These are phyloP conservation scores for Scedosporium aurantiacum DNA, from an alignment of 2,329 filamentous ascomycete genomes.

Conservation along the genomic window DNA sequence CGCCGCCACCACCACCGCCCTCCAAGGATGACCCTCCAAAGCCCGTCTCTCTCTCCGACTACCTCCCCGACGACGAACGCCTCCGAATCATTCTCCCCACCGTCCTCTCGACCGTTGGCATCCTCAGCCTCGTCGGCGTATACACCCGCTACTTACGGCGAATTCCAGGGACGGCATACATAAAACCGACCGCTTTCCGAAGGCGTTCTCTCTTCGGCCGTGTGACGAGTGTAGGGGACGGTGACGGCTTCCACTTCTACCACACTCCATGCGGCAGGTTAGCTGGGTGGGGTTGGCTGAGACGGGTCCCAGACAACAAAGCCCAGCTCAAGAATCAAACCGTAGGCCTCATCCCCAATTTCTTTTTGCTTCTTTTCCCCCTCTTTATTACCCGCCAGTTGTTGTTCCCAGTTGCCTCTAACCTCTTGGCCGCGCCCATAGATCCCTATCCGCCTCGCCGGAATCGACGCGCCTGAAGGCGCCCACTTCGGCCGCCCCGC, in stretches of 20 bases:
- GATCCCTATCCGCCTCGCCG: constrained; percentile 83
- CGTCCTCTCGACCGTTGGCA: constrained; percentile 24
- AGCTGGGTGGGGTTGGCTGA: constrained; percentile 87
- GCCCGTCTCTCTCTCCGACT: not conserved
- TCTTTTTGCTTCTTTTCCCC: constrained; percentile 3
- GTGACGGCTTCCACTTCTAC: constrained; percentile 87
- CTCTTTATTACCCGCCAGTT: not conserved
- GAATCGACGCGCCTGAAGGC: constrained; percentile 84
- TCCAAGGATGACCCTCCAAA: not conserved
- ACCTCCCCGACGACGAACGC: constrained; percentile 1
- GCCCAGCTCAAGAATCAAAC: constrained; percentile 66
- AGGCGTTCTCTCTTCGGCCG: constrained; percentile 67
- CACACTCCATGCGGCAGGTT: constrained; percentile 87
- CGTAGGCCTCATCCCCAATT: constrained; percentile 34
- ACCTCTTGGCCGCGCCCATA: constrained; percentile 22
- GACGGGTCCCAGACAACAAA: constrained; percentile 58
- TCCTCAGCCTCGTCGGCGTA: constrained; percentile 32
- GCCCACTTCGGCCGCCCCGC: constrained; percentile 84
- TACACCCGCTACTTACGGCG: constrained; percentile 74
- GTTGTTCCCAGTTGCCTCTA: constrained; percentile 3
- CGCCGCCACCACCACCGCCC: not conserved
- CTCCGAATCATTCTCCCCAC: constrained; percentile 15
- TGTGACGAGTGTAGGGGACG: constrained; percentile 92
- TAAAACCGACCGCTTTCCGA: constrained; percentile 65
- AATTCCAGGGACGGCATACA: constrained; percentile 65